These are phyloP conservation scores for Pseudogymnoascus destructans DNA, from an alignment of 2,329 filamentous ascomycete genomes.

Conservation along the genomic window DNA sequence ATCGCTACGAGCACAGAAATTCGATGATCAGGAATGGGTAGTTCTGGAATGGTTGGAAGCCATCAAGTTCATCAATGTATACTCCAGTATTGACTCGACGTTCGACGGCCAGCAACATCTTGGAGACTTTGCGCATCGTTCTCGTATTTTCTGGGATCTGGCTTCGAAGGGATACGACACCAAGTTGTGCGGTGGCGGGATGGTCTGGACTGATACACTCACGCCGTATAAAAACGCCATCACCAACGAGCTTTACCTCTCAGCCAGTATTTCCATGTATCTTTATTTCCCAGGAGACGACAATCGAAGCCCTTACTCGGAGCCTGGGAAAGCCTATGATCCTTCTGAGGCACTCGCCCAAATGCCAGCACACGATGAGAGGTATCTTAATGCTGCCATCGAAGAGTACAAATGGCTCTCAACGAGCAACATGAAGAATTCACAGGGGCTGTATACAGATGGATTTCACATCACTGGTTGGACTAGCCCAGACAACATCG, in stretches of 20 bases:
- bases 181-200: slow-evolving; percentile 68
- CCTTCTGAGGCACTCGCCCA: slow-evolving; percentile 17
- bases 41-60: slow-evolving; percentile 82
- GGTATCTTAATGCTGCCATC: slow-evolving; percentile 60
- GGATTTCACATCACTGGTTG: slow-evolving; percentile 74
- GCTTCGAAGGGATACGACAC: slow-evolving; percentile 71
- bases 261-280: slow-evolving; percentile 81
- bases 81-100: slow-evolving; percentile 48
- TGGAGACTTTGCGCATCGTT: slow-evolving; percentile 66
- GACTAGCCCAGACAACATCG: slow-evolving; percentile 24
- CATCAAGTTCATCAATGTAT: slow-evolving; percentile 61
- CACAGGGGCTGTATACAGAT: slow-evolving; percentile 63
- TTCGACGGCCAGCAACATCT: slow-evolving; percentile 74
- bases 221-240: slow-evolving; percentile 91
- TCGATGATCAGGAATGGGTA: slow-evolving; percentile 92
- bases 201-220: slow-evolving; percentile 77
- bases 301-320: slow-evolving; percentile 54
- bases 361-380: slow-evolving; percentile 36
- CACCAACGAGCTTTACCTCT: slow-evolving; percentile 81
- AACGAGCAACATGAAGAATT: slow-evolving; percentile 67
- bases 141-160: slow-evolving; percentile 74
- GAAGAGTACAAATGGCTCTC: slow-evolving; percentile 72
- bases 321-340: slow-evolving; percentile 14
- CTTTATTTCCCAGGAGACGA: slow-evolving; percentile 72
- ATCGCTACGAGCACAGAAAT: slow-evolving; percentile 63